These are phyloP conservation scores for Neospora caninum DNA, from an alignment of 169 alveolate species.

Conservation along the genomic window DNA sequence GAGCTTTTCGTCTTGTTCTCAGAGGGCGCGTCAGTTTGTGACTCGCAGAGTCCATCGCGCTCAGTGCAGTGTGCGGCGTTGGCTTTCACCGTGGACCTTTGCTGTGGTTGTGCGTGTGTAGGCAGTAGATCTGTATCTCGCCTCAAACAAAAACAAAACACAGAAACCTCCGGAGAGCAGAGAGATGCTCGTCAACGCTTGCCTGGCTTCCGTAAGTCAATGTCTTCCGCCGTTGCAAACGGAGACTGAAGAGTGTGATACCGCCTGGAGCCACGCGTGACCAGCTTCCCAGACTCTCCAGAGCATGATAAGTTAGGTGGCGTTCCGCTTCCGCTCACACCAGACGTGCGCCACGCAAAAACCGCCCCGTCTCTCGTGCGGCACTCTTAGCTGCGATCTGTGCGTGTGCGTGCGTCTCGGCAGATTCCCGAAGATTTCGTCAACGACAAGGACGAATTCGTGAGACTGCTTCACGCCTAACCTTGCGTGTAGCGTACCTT, in stretches of 20 bases:
- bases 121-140: slow-evolving; percentile 15
- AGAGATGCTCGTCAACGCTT: neutral
- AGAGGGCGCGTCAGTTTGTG: no score
- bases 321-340: neutral
- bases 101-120: neutral
- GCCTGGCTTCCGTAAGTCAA: neutral
- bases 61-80: no score
- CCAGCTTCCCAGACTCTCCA: neutral
- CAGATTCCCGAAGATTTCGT: slow-evolving; percentile 19
- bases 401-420: neutral
- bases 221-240: neutral
- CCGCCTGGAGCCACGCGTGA: neutral
- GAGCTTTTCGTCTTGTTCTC: no score
- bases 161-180: neutral
- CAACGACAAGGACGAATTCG: slow-evolving; percentile 23
- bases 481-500: no score
- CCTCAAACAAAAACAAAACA: neutral
- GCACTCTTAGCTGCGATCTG: neutral
- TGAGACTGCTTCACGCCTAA: neutral
- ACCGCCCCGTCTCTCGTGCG: neutral
- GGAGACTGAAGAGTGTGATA: neutral
- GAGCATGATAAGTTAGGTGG: neutral
- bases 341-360: neutral
- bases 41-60: no score
- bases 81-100: neutral